Evolutionary conservation across 2,329 filamentous ascomycete species (phyloP).

Genomic region (Aspergillus caelatus): DNA sequence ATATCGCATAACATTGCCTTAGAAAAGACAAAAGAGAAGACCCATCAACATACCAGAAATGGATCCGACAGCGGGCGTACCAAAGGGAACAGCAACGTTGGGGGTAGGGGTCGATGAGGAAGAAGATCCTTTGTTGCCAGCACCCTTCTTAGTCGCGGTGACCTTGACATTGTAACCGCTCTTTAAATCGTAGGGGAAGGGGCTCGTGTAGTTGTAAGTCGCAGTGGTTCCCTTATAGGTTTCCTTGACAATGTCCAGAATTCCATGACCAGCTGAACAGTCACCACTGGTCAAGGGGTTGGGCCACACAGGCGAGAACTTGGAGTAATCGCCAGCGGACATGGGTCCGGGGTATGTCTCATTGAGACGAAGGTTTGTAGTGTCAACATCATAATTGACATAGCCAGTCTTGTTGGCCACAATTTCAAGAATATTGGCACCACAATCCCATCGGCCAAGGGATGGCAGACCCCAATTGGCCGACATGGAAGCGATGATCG

Average conservation of each 20-base stretch:
- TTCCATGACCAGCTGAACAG: slow-evolving; percentile 40
- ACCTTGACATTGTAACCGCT: slow-evolving; percentile 32
- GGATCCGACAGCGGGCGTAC: slow-evolving; percentile 12
- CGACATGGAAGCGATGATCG: slow-evolving; percentile 65
- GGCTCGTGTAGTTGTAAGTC: slow-evolving; percentile 40
- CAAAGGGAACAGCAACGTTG: slow-evolving; percentile 15
- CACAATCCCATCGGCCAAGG: slow-evolving; percentile 72
- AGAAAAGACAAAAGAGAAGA: slow-evolving; percentile 20
- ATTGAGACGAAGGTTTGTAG: slow-evolving; percentile 54
- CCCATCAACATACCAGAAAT: slow-evolving; percentile 21
- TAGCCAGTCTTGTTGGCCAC: slow-evolving; percentile 67
- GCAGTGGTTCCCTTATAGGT: slow-evolving; percentile 32
- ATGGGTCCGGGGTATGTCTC: slow-evolving; percentile 56
- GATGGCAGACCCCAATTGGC: slow-evolving; percentile 72
- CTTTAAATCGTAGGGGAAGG: slow-evolving; percentile 33
- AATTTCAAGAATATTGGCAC: slow-evolving; percentile 68
- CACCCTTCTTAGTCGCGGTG: slow-evolving; percentile 28
- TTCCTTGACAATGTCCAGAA: slow-evolving; percentile 37
- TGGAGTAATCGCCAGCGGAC: slow-evolving; percentile 29
- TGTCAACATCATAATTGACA: slow-evolving; percentile 44
- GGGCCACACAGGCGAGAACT: slow-evolving; percentile 34
- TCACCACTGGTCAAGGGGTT: slow-evolving; percentile 29
- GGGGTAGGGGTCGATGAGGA: slow-evolving; percentile 12
- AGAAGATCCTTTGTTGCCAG: slow-evolving; percentile 12
- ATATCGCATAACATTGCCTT: slow-evolving; percentile 6